A percentile compares a stretch with the other conserved stretches of the same genome.
phyloP scores from a whole-genome alignment of 345 rosid species.

The Brassica incana region DNA sequence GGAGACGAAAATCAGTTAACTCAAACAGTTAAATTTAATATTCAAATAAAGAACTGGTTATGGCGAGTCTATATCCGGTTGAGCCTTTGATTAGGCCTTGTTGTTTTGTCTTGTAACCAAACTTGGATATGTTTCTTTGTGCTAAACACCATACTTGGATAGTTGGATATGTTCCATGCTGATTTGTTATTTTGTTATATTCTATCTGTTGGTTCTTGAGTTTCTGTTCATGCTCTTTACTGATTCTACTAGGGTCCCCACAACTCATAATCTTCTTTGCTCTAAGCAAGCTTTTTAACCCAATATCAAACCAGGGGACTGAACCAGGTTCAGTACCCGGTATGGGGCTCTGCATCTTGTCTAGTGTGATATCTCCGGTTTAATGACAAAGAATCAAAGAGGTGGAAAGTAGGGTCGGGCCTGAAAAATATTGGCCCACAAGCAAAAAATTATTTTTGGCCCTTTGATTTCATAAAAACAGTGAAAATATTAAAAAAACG shows the following conservation, averaged over 20 bases:
- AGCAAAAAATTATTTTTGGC: too few species aligned
- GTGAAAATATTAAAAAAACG: too few species aligned
- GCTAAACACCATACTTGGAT: neutral
- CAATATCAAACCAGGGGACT: neutral
- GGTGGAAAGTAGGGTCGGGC: too few species aligned
- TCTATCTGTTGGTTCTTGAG: neutral
- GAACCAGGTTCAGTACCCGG: neutral
- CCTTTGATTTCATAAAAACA: too few species aligned
- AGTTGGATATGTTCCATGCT: neutral
- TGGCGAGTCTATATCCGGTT: neutral
- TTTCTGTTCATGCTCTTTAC: neutral
- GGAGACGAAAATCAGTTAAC: neutral
- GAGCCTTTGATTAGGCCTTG: neutral
- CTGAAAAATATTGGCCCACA: too few species aligned
- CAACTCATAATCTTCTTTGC: neutral
- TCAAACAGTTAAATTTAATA: neutral
- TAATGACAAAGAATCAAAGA: neutral
- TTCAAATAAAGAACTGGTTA: conserved; percentile 3
- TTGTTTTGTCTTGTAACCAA: neutral
- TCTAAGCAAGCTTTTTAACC: neutral
- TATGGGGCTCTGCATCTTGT: neutral
- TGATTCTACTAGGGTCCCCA: neutral
- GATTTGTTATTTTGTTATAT: conserved; percentile 1
- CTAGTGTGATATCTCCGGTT: neutral
- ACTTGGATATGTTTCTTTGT: neutral